phyloP scores from a whole-genome alignment of 176 grass and related monocot genomes.

The Oryza nivara region DNA sequence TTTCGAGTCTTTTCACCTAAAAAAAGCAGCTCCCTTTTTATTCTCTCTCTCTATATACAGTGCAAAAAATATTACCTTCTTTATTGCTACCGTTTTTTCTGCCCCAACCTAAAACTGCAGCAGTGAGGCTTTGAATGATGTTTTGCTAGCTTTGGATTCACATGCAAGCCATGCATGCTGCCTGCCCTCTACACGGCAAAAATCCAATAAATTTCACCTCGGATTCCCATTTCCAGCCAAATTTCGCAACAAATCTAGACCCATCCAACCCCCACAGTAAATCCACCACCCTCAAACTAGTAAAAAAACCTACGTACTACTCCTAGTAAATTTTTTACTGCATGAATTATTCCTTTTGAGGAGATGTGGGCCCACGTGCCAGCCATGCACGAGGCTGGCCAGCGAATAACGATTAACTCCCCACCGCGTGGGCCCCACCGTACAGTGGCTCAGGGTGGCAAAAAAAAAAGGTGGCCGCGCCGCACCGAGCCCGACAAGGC shows the following conservation, averaged over 20 bases:
- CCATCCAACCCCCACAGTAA: background rate
- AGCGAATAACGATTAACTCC: background rate
- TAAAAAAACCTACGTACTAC: background rate
- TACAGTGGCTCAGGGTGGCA: background rate
- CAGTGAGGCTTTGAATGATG: constrained; percentile 18
- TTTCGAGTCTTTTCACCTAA: background rate
- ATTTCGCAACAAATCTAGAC: background rate
- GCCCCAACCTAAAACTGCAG: background rate
- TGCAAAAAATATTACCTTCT: background rate
- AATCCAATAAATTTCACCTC: background rate
- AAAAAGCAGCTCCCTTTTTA: background rate
- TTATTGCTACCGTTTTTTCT: background rate
- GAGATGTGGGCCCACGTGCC: constrained; percentile 3
- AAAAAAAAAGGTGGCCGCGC: background rate
- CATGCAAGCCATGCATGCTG: constrained; percentile 30
- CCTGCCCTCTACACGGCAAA: background rate
- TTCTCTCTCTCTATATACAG: background rate
- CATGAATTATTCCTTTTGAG: background rate
- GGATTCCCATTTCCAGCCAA: constrained; percentile 27
- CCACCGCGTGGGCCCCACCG: background rate
- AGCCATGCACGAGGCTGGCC: background rate
- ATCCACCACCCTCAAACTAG: background rate
- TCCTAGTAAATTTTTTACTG: background rate
- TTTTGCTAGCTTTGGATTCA: constrained; percentile 9
- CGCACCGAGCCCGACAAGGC: constrained; percentile 21